Conservation (phyloP, 192 early-diverging fungal genomes). For the Entomortierella chlamydospora region DNA sequence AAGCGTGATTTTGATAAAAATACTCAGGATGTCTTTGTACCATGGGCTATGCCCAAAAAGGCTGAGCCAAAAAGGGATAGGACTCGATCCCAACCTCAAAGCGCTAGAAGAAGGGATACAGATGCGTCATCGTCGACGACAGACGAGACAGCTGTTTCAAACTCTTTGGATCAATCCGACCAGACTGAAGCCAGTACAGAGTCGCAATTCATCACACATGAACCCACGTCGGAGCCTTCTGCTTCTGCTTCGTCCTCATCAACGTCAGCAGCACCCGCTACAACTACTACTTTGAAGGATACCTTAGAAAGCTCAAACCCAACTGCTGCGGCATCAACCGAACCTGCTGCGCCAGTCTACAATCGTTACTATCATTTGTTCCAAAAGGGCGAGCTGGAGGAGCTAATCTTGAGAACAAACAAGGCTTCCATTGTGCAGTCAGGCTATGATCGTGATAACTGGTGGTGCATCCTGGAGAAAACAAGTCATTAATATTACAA, state of each 20-base stretch:
- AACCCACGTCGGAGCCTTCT: not conserved
- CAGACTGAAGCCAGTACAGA: not conserved
- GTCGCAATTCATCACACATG: not conserved
- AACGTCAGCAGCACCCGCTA: not conserved
- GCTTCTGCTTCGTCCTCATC: slow-evolving; percentile 1
- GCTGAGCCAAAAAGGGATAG: slow-evolving; percentile 44
- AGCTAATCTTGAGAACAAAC: slow-evolving; percentile 66
- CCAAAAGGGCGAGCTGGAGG: slow-evolving; percentile 85
- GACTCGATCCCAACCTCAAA: slow-evolving; percentile 35
- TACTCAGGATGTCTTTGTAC: slow-evolving; percentile 93
- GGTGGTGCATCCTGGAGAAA: slow-evolving; percentile 85
- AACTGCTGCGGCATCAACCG: not conserved
- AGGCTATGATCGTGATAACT: slow-evolving; percentile 98
- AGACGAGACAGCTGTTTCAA: not conserved
- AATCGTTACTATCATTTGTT: slow-evolving; percentile 94
- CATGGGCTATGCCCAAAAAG: slow-evolving; percentile 83
- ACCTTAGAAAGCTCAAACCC: not conserved
- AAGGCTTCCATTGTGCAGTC: slow-evolving; percentile 66
- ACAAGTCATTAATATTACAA: slow-evolving; percentile 17
- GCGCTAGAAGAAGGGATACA: slow-evolving; percentile 61
- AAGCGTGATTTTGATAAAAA: slow-evolving; percentile 82
- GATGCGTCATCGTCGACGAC: not conserved
- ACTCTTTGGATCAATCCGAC: slow-evolving; percentile 3
- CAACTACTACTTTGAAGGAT: not conserved
- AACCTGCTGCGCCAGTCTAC: slow-evolving; percentile 26